Base-by-base conservation (phyloP, 192 early-diverging fungal genomes). In the Backusella circina region DNA sequence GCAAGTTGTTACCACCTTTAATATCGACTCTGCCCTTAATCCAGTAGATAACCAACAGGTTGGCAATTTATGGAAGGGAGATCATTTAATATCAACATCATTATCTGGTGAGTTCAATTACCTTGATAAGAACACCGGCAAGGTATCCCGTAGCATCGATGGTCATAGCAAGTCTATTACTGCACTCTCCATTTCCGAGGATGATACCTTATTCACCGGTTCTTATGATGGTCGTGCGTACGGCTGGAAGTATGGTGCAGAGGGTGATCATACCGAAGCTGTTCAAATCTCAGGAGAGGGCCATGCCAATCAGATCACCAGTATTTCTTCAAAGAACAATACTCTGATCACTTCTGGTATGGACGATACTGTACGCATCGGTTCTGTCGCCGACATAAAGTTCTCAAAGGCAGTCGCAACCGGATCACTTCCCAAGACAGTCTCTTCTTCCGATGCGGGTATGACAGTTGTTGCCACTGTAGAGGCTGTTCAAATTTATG, bases 201-300 rank as follows among this genome's bases (percentile, higher is more conserved):
- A 85, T 23, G 66, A 79, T 51, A 91, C 89, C 1, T 83, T 99
- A 37, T 93, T 88, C 80, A 94, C 95, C 12, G 97, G 94, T 44
- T 93, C 91, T 71, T 97, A 97, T 80, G 97, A 99, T 79, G 97
- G 97, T 8, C 88, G 89, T n/a, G 88, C 97, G n/a, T 89, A 88
- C 80, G 70, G 83, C 0, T 97, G 96, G 96, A 86, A 86, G 33
- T 80, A 88, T 70, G 78, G 74, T 1, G 7, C 39, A n/a, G 47
- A 81, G 33, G 82, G 61, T 38, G 80, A 82, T 6, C 51, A 80
- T 18, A 87, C 82, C 0, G 74, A 65, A 3, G 86, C 83, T 10
- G 78, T 66, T n/a, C 81, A 73, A 21, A 71, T 95, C 8, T 47
- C 73, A 12, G 94, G 93, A 5, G 74, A 83, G 9, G 89, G 92